Evolutionary conservation across 768 basidiomycete genomes (phyloP).

Genomic region (Pisolithus marmoratus): DNA sequence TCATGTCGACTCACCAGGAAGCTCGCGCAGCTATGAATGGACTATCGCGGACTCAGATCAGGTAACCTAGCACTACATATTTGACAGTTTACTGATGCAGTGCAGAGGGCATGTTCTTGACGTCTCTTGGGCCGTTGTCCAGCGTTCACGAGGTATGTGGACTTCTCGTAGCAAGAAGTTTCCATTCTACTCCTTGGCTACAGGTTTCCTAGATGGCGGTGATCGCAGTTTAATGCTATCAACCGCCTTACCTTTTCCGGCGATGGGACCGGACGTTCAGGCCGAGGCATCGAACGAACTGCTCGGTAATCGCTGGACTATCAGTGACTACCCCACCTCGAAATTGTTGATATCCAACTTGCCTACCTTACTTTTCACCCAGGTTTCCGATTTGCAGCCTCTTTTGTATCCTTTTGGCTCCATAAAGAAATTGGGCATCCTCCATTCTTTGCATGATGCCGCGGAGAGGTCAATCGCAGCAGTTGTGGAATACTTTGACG

Average conservation of each 20-base stretch:
- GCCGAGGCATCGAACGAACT: conserved; percentile 30
- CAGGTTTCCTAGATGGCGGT: conserved; percentile 78
- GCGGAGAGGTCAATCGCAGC: conserved; percentile 44
- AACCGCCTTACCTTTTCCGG: conserved; percentile 33
- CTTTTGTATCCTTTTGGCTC: conserved; percentile 68
- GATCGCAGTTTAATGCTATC: conserved; percentile 66
- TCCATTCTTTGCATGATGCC: conserved; percentile 31
- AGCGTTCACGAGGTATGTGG: conserved; percentile 67
- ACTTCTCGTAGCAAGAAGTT: not conserved
- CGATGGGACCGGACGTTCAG: conserved; percentile 19
- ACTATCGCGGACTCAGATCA: conserved; percentile 63
- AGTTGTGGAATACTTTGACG: conserved; percentile 56
- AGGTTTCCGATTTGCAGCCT: conserved; percentile 63
- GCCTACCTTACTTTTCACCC: conserved; percentile 61
- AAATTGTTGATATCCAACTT: conserved; percentile 61
- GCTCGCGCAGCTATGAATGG: conserved; percentile 63
- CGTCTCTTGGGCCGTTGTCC: conserved; percentile 84
- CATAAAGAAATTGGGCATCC: conserved; percentile 54
- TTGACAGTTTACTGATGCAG: conserved; percentile 3
- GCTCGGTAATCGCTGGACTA: conserved; percentile 25
- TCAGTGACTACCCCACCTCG: conserved; percentile 37
- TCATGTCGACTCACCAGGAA: conserved; percentile 71
- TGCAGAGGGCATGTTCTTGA: conserved; percentile 68
- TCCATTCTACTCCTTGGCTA: conserved; percentile 2
- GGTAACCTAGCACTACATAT: conserved; percentile 35